These are phyloP conservation scores for Ascochyta viciae-villosae DNA, from an alignment of 2,329 filamentous ascomycete genomes.

Conservation along the genomic window DNA sequence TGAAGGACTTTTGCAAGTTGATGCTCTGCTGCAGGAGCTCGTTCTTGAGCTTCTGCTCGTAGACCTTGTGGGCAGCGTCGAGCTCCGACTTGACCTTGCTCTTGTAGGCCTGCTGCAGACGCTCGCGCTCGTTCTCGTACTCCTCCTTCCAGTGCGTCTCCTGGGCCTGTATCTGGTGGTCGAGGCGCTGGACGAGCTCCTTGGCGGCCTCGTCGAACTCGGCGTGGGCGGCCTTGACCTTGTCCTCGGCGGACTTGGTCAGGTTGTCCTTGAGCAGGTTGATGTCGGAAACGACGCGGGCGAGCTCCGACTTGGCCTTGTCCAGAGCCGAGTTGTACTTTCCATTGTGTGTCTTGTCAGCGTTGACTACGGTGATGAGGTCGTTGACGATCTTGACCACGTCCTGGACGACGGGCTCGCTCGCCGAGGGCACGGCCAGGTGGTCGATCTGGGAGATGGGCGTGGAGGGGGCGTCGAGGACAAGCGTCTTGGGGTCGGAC, in stretches of 20 bases:
- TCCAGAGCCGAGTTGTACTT: conserved; percentile 80
- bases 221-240: conserved; percentile 73
- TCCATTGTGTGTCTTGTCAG: conserved; percentile 73
- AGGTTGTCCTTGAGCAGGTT: conserved; percentile 72
- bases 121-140: conserved; percentile 86
- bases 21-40: conserved; percentile 90
- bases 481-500: conserved; percentile 16
- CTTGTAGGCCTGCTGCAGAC: conserved; percentile 78
- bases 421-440: conserved; percentile 74
- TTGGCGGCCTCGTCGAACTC: conserved; percentile 88
- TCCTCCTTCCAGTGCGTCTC: conserved; percentile 85
- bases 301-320: conserved; percentile 85
- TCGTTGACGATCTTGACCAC: conserved; percentile 95
- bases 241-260: conserved; percentile 73
- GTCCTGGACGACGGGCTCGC: conserved; percentile 89
- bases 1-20: conserved; percentile 83
- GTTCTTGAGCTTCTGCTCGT: conserved; percentile 84
- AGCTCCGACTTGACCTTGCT: conserved; percentile 80
- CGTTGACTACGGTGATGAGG: conserved; percentile 91
- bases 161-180: conserved; percentile 80
- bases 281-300: conserved; percentile 80
- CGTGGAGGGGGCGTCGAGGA: conserved; percentile 22
- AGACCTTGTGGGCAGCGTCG: conserved; percentile 78
- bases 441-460: conserved; percentile 74
- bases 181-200: conserved; percentile 87